Evolutionary conservation across 768 basidiomycete species (phyloP), one percentile per base, ranked within the genome.

Genomic region (Podaxis sp.): DNA sequence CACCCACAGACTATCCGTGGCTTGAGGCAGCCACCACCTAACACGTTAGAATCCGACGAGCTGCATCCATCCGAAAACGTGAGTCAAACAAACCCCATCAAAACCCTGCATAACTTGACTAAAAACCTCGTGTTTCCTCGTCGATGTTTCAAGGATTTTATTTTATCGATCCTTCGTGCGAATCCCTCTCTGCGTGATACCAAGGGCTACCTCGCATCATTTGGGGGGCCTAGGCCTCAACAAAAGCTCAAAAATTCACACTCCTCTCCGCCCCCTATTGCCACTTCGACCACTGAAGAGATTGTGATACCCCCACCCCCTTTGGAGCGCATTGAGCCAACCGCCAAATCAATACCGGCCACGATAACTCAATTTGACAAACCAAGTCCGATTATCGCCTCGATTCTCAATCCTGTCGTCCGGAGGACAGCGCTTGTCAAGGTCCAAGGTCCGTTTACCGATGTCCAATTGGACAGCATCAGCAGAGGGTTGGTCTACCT

Each of bases 341-440:
- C 71, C 61, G 67, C 71, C 69, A 68, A 80, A 71, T 64, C 75
- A 70, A 68, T 75, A 72, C 69, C 77, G n/a, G 69, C 73, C 54
- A 67, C 72, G 42, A 52, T 24, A 67, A 61, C 67, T 36, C 76
- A 74, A 52, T 72, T 74, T 39, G 69, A 76, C 8, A 79, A 80
- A 65, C 79, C 81, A 7, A 87, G 78, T 63, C 84, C 82, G 7
- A 79, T 90, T 67, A 76, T 90, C 64, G 82, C 85, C 5, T 87
- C 88, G n/a, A 88, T 92, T 67, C 80, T 96, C n/a, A 81, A 95
- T 70, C 96, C 96, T 5, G 85, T 92, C 58, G 79, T 87, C 62
- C 84, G 87, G 49, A 89, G 93, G 57, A 96, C 97, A 0, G 95
- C 96, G 4, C 86, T 99, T 15, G 96, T 99, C 68, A 99, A 99